Evolutionary conservation across 176 grass and related monocot species (phyloP), one percentile per base, ranked within the genome.

Genomic region (Zizania latifolia): DNA sequence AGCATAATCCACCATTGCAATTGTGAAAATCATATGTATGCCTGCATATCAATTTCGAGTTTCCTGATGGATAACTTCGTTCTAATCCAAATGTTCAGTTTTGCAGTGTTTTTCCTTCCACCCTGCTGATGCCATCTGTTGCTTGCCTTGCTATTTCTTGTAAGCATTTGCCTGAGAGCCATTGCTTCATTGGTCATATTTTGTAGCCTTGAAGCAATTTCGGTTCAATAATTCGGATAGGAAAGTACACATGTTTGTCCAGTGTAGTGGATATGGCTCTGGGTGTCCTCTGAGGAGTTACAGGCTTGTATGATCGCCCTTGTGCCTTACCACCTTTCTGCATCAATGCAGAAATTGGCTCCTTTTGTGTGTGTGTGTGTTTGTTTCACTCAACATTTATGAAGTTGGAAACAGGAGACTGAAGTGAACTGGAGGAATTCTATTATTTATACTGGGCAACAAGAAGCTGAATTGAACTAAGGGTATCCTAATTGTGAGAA

Each of bases 81-180:
- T 82, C 39, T 74, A 22, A 78, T 19, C 1, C 22, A 44, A 46
- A 17, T 79, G 59, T 41, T 73, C 26, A 36, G 19, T 73, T 82
- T 82, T 82, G 73, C 62, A 72, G 30, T 65, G 58, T 23, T 58
- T 33, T 10, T 70, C 61, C 73, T 32, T 40, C 50, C 58, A 19
- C 39, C 24, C 0, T 8, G 27, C 77, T 41, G 43, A 62, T 71
- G 61, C 31, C 58, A 45, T 58, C 14, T 50, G 41, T 48, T 26
- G 13, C 17, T 79, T 15, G 37, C 11, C n/a, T n/a, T n/a, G n/a
- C n/a, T 74, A 40, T 88, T 87, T 74, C 80, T 83, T 83, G n/a
- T 46, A 79, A 74, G 80, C 67, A 88, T 41, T 74, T 5, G 2
- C 22, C 36, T 79, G n/a, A 23, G 14, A 67, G 6, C 8, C 22